Percentiles rank a stretch among this genome's conserved stretches.
phyloP scores from a whole-genome alignment of 768 basidiomycete genomes.

The Brasilioporus rufonigricans region DNA sequence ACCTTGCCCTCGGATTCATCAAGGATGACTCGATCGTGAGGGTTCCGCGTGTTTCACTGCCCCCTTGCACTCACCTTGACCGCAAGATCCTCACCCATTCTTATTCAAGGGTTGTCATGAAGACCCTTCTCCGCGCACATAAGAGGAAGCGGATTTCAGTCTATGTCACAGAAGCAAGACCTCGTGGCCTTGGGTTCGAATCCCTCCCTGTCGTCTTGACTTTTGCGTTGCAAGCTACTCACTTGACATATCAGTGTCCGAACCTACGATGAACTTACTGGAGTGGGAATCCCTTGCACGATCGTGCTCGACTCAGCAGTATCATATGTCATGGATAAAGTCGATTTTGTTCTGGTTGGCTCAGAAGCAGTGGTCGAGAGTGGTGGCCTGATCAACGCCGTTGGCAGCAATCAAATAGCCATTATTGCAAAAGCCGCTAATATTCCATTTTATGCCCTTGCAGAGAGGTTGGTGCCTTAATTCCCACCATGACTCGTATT shows the following conservation, averaged over 20 bases:
- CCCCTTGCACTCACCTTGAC: constrained; percentile 11
- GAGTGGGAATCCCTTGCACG: constrained; percentile 91
- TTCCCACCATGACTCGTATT: constrained; percentile 18
- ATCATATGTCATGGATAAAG: constrained; percentile 94
- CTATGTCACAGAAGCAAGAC: constrained; percentile 95
- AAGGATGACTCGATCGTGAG: constrained; percentile 89
- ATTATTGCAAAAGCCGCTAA: constrained; percentile 92
- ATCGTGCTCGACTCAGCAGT: constrained; percentile 96
- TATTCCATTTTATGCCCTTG: constrained; percentile 95
- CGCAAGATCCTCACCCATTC: constrained; percentile 92
- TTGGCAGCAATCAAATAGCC: constrained; percentile 96
- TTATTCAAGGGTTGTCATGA: constrained; percentile 93
- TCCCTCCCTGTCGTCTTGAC: neutral
- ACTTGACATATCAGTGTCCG: constrained; percentile 57
- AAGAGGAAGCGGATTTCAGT: constrained; percentile 92
- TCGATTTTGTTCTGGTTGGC: constrained; percentile 93
- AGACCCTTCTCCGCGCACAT: constrained; percentile 88
- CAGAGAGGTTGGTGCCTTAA: constrained; percentile 65
- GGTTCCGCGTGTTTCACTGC: constrained; percentile 20
- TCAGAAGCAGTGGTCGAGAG: constrained; percentile 98
- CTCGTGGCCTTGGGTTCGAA: constrained; percentile 81
- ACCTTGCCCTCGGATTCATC: constrained; percentile 87
- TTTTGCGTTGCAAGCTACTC: constrained; percentile 5
- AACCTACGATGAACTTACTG: constrained; percentile 84
- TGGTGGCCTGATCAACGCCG: constrained; percentile 87